Conservation (phyloP, 768 basidiomycete species). For the Naganishia antarctica region DNA sequence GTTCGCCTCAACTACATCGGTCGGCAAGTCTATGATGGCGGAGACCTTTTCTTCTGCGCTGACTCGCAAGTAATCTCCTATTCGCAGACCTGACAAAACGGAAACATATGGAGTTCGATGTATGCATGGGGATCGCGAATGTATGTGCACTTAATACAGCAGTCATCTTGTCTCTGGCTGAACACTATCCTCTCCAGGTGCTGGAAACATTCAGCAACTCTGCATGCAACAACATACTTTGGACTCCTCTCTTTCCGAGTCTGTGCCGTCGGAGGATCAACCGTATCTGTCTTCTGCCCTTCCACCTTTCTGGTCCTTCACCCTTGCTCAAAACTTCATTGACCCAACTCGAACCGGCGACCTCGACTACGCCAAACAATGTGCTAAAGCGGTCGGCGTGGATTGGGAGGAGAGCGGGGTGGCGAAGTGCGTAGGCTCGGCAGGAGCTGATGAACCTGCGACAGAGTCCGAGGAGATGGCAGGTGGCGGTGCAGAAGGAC, state of each 20-base stretch:
- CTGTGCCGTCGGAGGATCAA: constrained; percentile 39
- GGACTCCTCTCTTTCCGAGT: constrained; percentile 50
- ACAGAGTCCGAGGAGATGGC: not conserved
- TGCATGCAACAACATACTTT: constrained; percentile 57
- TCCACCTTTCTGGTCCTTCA: constrained; percentile 62
- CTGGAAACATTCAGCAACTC: constrained; percentile 81
- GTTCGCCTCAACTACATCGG: constrained; percentile 70
- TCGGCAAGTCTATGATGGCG: constrained; percentile 53
- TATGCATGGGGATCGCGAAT: constrained; percentile 74
- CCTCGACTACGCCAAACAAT: constrained; percentile 61
- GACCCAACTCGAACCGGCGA: constrained; percentile 60
- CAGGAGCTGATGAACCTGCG: constrained; percentile 9
- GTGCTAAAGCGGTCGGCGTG: constrained; percentile 61
- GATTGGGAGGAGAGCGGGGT: constrained; percentile 63
- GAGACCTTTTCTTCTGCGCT: not conserved
- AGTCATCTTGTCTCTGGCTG: not conserved
- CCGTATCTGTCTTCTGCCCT: constrained; percentile 29
- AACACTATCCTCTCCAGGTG: constrained; percentile 35
- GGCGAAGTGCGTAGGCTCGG: constrained; percentile 53
- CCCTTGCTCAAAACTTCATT: constrained; percentile 72
- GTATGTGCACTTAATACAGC: constrained; percentile 39
- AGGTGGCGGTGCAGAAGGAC: constrained; percentile 52
- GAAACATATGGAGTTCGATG: constrained; percentile 74
- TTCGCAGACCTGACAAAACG: constrained; percentile 40
- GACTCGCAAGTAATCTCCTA: constrained; percentile 39